phyloP scores from a whole-genome alignment of 805 yeast genomes.

The Candida tibetensis region DNA sequence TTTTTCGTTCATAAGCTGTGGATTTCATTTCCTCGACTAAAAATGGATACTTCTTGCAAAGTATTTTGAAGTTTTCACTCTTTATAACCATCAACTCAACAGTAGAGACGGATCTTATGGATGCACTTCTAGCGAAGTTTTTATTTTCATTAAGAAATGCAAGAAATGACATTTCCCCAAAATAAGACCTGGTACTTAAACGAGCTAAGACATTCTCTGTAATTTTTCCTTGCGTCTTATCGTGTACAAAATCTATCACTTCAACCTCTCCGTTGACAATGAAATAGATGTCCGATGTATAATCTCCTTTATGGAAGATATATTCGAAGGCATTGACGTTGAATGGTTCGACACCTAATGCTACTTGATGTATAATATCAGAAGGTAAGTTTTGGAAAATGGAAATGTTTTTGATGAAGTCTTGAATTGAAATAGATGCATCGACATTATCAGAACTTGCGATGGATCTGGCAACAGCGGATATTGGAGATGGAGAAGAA shows the following conservation, averaged over 20 bases:
- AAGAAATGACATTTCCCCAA: constrained; percentile 76
- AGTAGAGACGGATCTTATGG: constrained; percentile 57
- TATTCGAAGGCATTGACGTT: constrained; percentile 55
- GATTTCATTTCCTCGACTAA: constrained; percentile 57
- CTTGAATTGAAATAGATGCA: constrained; percentile 54
- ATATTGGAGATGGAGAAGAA: constrained; percentile 19
- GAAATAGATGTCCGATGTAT: constrained; percentile 64
- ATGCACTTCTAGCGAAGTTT: constrained; percentile 49
- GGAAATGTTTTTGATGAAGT: constrained; percentile 55
- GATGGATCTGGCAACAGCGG: constrained; percentile 18
- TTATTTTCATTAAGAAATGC: constrained; percentile 37
- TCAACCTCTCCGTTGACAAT: constrained; percentile 70
- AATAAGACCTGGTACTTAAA: constrained; percentile 59
- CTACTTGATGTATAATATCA: constrained; percentile 60
- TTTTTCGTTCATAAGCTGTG: constrained; percentile 55
- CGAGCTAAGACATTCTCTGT: constrained; percentile 52
- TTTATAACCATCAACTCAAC: constrained; percentile 61
- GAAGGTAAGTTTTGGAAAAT: constrained; percentile 57
- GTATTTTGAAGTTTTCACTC: constrained; percentile 49
- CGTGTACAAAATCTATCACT: constrained; percentile 40
- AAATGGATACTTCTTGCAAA: constrained; percentile 57
- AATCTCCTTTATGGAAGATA: constrained; percentile 57
- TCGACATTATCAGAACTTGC: constrained; percentile 38
- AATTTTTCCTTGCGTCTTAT: constrained; percentile 7
- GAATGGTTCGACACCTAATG: constrained; percentile 58